Evolutionary conservation across 805 yeast genomes (phyloP).

Genomic region (Ogataea pilisensis): DNA sequence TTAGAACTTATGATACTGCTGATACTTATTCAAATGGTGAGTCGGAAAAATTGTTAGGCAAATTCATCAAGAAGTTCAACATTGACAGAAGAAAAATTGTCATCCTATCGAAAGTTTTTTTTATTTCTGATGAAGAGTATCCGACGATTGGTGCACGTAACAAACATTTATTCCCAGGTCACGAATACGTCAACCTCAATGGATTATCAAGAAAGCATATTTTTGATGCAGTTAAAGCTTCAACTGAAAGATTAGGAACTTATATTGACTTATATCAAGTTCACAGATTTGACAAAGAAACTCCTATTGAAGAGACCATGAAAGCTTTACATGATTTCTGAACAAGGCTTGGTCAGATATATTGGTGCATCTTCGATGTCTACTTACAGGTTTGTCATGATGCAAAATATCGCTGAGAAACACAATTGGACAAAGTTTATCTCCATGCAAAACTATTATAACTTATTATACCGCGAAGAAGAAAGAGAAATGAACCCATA

Average conservation of each 20-base stretch:
- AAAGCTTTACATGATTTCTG: constrained; percentile 50
- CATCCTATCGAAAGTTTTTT: constrained; percentile 45
- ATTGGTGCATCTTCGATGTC: constrained; percentile 64
- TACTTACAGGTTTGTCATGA: constrained; percentile 48
- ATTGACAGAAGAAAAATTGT: constrained; percentile 52
- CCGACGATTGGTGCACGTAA: constrained; percentile 3
- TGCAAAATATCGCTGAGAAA: constrained; percentile 55
- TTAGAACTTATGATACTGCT: constrained; percentile 48
- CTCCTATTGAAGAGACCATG: constrained; percentile 53
- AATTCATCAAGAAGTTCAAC: constrained; percentile 44
- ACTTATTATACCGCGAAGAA: constrained; percentile 55
- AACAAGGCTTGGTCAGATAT: constrained; percentile 45
- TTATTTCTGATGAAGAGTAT: constrained; percentile 25
- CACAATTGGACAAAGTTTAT: constrained; percentile 56
- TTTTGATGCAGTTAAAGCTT: constrained; percentile 37
- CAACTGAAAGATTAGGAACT: constrained; percentile 44
- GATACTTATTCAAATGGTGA: constrained; percentile 42
- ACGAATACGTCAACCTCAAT: constrained; percentile 30
- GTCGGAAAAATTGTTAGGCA: constrained; percentile 46
- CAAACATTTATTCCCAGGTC: constrained; percentile 1
- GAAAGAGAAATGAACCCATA: constrained; percentile 59
- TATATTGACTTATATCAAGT: constrained; percentile 51
- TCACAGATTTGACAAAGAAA: constrained; percentile 47
- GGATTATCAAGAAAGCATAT: constrained; percentile 47
- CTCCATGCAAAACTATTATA: constrained; percentile 56